phyloP scores from a whole-genome alignment of 148 eudicot genomes.

The Bassia scoparia region DNA sequence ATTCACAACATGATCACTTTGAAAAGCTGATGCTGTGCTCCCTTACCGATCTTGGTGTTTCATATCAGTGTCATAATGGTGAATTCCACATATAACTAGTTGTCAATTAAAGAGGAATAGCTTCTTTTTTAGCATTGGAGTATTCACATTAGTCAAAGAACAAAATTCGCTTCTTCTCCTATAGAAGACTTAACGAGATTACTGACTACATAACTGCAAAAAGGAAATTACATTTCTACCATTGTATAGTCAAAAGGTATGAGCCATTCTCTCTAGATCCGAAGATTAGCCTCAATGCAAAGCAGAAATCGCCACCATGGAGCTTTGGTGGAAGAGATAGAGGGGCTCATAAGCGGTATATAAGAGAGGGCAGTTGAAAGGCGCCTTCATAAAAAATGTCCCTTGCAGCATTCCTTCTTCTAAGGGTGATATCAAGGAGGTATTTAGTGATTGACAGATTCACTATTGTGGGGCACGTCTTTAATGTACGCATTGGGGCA shows the following conservation, averaged over 20 bases:
- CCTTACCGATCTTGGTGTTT: neutral
- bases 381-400: conserved; percentile 39
- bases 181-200: conserved; percentile 13
- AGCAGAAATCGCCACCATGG: conserved; percentile 23
- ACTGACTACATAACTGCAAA: conserved; percentile 19
- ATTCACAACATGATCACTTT: neutral
- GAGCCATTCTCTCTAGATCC: conserved; percentile 30
- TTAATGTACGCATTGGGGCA: conserved; percentile 37
- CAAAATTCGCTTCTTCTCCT: conserved; percentile 8
- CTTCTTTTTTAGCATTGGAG: conserved; percentile 18
- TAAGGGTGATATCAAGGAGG: conserved; percentile 36
- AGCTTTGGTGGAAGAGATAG: conserved; percentile 43
- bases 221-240: neutral
- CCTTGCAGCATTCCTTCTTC: conserved; percentile 30
- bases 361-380: conserved; percentile 50
- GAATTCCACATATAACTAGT: conserved; percentile 21
- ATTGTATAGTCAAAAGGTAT: conserved; percentile 12
- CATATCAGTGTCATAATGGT: neutral
- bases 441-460: conserved; percentile 37
- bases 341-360: conserved; percentile 49
- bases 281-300: conserved; percentile 14
- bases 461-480: conserved; percentile 52
- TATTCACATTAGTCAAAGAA: conserved; percentile 21
- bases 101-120: conserved; percentile 19
- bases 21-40: neutral